A percentile compares a stretch with the other conserved stretches of the same genome.
phyloP scores from a whole-genome alignment of 2,329 filamentous ascomycete genomes.

The Nigrospora sphaerica region DNA sequence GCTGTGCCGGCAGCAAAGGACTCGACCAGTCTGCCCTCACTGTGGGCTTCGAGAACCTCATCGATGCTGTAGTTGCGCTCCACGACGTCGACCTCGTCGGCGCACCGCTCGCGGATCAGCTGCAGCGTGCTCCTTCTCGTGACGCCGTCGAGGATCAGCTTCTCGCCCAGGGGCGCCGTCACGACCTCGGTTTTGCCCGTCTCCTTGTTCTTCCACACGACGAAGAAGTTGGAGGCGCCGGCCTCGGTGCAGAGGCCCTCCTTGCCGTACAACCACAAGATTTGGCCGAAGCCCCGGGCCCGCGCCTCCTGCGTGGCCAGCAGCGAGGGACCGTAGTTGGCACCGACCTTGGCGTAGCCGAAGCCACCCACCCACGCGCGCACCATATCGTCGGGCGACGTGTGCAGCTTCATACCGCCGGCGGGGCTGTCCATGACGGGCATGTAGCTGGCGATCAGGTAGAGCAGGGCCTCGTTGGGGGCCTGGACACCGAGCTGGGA shows the following conservation, averaged over 20 bases:
- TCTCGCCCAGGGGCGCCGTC: slow-evolving; percentile 75
- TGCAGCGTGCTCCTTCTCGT: slow-evolving; percentile 78
- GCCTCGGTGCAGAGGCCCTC: slow-evolving; percentile 81
- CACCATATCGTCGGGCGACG: slow-evolving; percentile 73
- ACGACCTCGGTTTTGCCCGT: slow-evolving; percentile 60
- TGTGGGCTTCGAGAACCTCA: slow-evolving; percentile 64
- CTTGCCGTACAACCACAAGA: slow-evolving; percentile 85
- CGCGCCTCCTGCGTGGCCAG: slow-evolving; percentile 71
- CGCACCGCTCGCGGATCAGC: slow-evolving; percentile 58
- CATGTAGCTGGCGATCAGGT: slow-evolving; percentile 66
- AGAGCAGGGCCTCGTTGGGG: slow-evolving; percentile 80
- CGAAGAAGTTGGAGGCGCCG: slow-evolving; percentile 87
- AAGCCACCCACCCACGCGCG: slow-evolving; percentile 92
- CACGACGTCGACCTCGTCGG: slow-evolving; percentile 58
- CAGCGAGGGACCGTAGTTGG: slow-evolving; percentile 84
- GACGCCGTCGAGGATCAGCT: slow-evolving; percentile 81
- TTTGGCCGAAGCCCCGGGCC: slow-evolving; percentile 71
- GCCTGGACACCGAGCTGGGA: slow-evolving; percentile 72
- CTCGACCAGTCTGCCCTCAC: slow-evolving; percentile 74
- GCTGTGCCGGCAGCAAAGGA: slow-evolving; percentile 84
- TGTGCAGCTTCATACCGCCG: slow-evolving; percentile 66
- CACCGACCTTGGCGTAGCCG: slow-evolving; percentile 85
- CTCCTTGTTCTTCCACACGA: slow-evolving; percentile 65
- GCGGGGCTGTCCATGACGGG: slow-evolving; percentile 42
- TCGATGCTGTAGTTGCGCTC: slow-evolving; percentile 78